Evolutionary conservation across 2,329 filamentous ascomycete genomes (phyloP).

Genomic region (Calonectria pauciramosa): DNA sequence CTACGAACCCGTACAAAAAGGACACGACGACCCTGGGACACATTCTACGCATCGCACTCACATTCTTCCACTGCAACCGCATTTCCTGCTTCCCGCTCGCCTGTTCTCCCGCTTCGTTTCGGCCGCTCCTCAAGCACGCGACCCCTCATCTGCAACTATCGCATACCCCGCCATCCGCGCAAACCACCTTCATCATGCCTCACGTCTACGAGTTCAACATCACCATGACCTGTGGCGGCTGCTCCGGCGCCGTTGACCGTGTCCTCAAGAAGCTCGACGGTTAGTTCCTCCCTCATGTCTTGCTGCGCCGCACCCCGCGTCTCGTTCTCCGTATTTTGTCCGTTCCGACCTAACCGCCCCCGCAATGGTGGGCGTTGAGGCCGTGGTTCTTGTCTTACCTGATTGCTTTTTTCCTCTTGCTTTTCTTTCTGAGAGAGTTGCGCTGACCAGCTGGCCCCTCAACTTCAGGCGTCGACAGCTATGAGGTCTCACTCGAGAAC

Average conservation of each 20-base stretch:
- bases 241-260: conserved; percentile 92
- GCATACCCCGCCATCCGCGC: conserved; percentile 38
- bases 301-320: not conserved
- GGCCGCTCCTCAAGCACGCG: conserved; percentile 7
- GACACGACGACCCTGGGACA: conserved; percentile 20
- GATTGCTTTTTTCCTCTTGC: not conserved
- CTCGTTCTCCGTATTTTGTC: not conserved
- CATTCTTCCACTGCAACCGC: not conserved
- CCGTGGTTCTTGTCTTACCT: not conserved
- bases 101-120: conserved; percentile 12
- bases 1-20: conserved; percentile 16
- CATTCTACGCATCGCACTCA: not conserved
- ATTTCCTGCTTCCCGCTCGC: not conserved
- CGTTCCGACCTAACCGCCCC: not conserved
- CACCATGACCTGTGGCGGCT: conserved; percentile 94
- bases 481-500: conserved; percentile 87
- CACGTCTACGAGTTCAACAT: conserved; percentile 98
- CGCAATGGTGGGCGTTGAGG: not conserved
- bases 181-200: conserved; percentile 65
- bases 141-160: not conserved
- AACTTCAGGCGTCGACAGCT: conserved; percentile 83
- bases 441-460: conserved; percentile 1
- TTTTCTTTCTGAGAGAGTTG: not conserved
- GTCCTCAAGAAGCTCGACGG: conserved; percentile 94
- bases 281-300: conserved; percentile 57